A percentile compares a stretch with the other conserved stretches of the same genome.
These are phyloP conservation scores for Chalciporus piperatus DNA, from an alignment of 768 basidiomycete genomes.

Conservation along the genomic window DNA sequence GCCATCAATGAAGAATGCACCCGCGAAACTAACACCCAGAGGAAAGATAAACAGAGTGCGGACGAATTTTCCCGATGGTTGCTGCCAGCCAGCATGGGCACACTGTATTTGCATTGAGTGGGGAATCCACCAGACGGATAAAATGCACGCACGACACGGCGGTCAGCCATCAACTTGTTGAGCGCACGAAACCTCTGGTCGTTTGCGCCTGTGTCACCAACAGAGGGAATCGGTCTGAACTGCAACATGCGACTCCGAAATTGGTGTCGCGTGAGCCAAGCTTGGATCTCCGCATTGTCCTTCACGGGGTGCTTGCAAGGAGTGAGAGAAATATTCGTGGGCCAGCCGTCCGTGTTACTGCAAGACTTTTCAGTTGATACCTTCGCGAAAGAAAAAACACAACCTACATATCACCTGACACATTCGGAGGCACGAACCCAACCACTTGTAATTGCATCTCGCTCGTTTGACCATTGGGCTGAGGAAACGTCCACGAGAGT, in stretches of 20 bases:
- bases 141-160: constrained; percentile 41
- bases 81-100: constrained; percentile 49
- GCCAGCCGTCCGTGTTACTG: constrained; percentile 58
- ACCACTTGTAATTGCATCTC: constrained; percentile 42
- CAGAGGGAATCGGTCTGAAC: constrained; percentile 34
- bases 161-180: constrained; percentile 39
- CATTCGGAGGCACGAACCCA: constrained; percentile 17
- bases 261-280: constrained; percentile 46
- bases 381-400: neutral
- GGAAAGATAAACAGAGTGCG: constrained; percentile 51
- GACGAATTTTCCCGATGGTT: constrained; percentile 40
- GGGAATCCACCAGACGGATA: neutral
- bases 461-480: constrained; percentile 33
- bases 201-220: constrained; percentile 38
- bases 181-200: constrained; percentile 43
- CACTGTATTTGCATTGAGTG: constrained; percentile 35
- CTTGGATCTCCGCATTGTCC: constrained; percentile 37
- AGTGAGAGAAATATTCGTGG: constrained; percentile 39
- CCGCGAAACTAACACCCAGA: constrained; percentile 34
- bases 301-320: constrained; percentile 42
- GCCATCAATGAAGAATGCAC: constrained; percentile 52
- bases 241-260: constrained; percentile 37
- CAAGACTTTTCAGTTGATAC: constrained; percentile 2
- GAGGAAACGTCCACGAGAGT: constrained; percentile 40
- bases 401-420: constrained; percentile 35